Percentiles rank a stretch among this genome's conserved stretches.
Conservation (phyloP, 1,139 yeast species). For the Taphrina betulina region DNA sequence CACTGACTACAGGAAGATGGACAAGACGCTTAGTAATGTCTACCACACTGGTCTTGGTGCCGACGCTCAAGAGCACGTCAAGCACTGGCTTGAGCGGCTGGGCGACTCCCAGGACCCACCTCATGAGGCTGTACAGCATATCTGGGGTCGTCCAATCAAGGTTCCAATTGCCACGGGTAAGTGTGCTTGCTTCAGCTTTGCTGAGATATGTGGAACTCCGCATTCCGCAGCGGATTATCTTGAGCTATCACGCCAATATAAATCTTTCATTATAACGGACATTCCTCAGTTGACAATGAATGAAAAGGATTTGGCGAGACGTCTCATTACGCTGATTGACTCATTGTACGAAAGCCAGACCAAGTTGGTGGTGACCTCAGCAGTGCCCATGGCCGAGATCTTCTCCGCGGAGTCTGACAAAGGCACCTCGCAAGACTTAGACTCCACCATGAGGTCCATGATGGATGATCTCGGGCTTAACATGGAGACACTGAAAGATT, state of each 20-base stretch:
- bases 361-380: slow-evolving; percentile 82
- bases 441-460: slow-evolving; percentile 51
- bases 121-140: slow-evolving; percentile 51
- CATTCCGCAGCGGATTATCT: slow-evolving; percentile 95
- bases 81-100: slow-evolving; percentile 77
- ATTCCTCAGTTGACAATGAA: slow-evolving; percentile 79
- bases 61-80: slow-evolving; percentile 63
- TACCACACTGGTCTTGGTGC: slow-evolving; percentile 69
- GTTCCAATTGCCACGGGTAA: slow-evolving; percentile 75
- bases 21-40: slow-evolving; percentile 77
- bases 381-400: slow-evolving; percentile 75
- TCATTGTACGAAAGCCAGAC: slow-evolving; percentile 92
- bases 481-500: slow-evolving; percentile 69
- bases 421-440: slow-evolving; percentile 31
- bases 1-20: slow-evolving; percentile 86
- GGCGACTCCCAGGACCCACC: slow-evolving; percentile 53
- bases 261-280: slow-evolving; percentile 80
- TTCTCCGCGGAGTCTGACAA: slow-evolving; percentile 45
- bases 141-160: slow-evolving; percentile 82
- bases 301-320: slow-evolving; percentile 76
- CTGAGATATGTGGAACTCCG: slow-evolving; percentile 79
- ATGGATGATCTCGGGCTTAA: slow-evolving; percentile 73
- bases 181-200: slow-evolving; percentile 87
- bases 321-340: slow-evolving; percentile 90
- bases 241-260: slow-evolving; percentile 73